Conservation (phyloP, 2,329 filamentous ascomycete genomes). For the Dryadomyces quercivorus region DNA sequence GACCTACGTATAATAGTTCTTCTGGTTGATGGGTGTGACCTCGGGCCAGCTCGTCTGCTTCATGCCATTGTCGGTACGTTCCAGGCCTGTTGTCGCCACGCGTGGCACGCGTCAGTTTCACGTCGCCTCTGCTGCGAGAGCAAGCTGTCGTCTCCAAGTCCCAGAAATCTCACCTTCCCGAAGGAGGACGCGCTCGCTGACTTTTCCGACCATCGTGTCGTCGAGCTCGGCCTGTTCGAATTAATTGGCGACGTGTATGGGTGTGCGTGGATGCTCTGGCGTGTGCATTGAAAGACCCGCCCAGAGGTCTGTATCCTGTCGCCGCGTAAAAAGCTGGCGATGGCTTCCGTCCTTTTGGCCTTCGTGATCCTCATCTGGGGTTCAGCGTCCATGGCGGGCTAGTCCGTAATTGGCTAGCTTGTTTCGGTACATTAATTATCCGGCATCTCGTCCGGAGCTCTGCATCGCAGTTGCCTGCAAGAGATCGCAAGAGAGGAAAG, state of each 20-base stretch:
- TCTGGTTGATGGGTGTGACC: conserved; percentile 90
- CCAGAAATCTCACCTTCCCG: conserved; percentile 38
- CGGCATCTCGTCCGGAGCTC: not conserved
- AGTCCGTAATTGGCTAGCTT: not conserved
- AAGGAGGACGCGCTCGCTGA: conserved; percentile 52
- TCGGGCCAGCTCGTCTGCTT: conserved; percentile 90
- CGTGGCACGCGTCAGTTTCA: not conserved
- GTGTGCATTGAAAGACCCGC: not conserved
- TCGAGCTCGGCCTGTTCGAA: not conserved
- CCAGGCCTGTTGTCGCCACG: conserved; percentile 51
- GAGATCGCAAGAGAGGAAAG: too few species aligned
- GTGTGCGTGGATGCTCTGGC: not conserved
- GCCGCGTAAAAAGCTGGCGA: not conserved
- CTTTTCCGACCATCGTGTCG: conserved; percentile 46
- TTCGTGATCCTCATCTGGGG: conserved; percentile 8
- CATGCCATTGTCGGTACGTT: conserved; percentile 97
- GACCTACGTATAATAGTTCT: conserved; percentile 96
- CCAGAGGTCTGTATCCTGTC: not conserved
- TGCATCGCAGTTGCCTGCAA: too few species aligned
- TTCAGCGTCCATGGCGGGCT: not conserved
- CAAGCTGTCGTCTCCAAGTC: too few species aligned
- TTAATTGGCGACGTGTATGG: not conserved
- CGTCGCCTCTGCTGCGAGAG: too few species aligned
- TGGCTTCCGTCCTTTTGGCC: not conserved
- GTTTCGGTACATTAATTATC: not conserved